Base-by-base conservation (phyloP, 805 yeast species). In the Jamesozyma lodderae region DNA sequence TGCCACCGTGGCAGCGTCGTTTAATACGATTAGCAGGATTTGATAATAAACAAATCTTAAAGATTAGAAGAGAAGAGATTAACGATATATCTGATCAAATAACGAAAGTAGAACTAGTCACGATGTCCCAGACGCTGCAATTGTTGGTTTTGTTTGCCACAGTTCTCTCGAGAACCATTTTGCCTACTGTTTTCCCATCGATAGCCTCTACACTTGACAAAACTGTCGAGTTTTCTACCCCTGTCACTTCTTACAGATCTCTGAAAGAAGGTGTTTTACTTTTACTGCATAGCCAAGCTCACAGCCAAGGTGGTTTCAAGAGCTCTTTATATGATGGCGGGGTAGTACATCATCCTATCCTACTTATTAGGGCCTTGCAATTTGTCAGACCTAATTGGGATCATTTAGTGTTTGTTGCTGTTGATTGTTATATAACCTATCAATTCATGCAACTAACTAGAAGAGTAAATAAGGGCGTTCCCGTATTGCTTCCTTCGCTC, bases 261-360 rank as follows among this genome's bases (percentile, higher is more conserved):
- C 54, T 83, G 30, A 60, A 68, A 47, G 94, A 82, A 54, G 88
- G 88, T 10, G 62, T 82, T 9, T 83, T 72, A 47, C 68, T 83
- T 36, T 60, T 75, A 39, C 56, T 66, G 3, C 71, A 77, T 48
- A 16, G 20, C 3, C 8, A 18, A 10, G 11, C 22, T 33, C 13
- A 27, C n/a, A 76, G 86, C 7, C n/a, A n/a, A n/a, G n/a, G n/a
- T n/a, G n/a, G n/a, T n/a, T n/a, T n/a, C n/a, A n/a, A n/a, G n/a
- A n/a, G n/a, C n/a, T n/a, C n/a, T n/a, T n/a, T n/a, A n/a, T 90
- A 86, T 52, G 75, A 75, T 43, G 96, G 96, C 8, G 94, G 94
- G 18, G 77, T 87, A 14, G 80, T 81, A 25, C 90, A 86, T 59
- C 95, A 86, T 49, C 77, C 94, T 3, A 95, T 96, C 3, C 54